Percentiles rank a stretch among this genome's conserved stretches.
Conservation (phyloP, 306 rosid species). For the Ormosia emarginata region DNA sequence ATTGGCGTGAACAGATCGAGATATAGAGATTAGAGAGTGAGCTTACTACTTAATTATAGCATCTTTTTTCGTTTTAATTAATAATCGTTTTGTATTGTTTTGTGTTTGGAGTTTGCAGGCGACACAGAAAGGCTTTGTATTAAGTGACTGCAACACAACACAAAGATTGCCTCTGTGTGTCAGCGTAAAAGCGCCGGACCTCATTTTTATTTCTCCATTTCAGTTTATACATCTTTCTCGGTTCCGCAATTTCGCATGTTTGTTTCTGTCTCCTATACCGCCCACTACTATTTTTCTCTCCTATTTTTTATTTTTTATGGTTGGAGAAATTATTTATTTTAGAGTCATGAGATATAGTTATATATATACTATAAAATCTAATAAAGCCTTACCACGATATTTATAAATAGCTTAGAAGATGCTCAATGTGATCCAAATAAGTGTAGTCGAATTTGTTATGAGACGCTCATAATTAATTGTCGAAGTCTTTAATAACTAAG, state of each 20-base stretch:
- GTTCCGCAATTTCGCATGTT: constrained; percentile 45
- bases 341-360: no score
- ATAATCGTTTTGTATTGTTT: no score
- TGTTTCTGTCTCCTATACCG: background rate
- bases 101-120: background rate
- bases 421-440: no score
- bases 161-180: background rate
- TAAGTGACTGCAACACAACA: background rate
- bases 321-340: no score
- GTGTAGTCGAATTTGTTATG: no score
- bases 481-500: no score
- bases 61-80: no score
- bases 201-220: constrained; percentile 19
- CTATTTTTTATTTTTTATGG: background rate
- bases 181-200: constrained; percentile 47
- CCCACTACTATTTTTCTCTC: background rate
- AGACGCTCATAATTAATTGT: no score
- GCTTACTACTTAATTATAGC: no score
- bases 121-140: background rate
- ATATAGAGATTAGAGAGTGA: background rate
- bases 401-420: no score
- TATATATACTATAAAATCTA: no score
- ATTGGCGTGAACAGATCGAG: background rate
- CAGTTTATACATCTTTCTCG: constrained; percentile 39
- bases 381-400: no score